A percentile compares a stretch with the other conserved stretches of the same genome.
These are phyloP conservation scores for Termitomyces sp. DNA, from an alignment of 768 basidiomycete genomes.

Conservation along the genomic window DNA sequence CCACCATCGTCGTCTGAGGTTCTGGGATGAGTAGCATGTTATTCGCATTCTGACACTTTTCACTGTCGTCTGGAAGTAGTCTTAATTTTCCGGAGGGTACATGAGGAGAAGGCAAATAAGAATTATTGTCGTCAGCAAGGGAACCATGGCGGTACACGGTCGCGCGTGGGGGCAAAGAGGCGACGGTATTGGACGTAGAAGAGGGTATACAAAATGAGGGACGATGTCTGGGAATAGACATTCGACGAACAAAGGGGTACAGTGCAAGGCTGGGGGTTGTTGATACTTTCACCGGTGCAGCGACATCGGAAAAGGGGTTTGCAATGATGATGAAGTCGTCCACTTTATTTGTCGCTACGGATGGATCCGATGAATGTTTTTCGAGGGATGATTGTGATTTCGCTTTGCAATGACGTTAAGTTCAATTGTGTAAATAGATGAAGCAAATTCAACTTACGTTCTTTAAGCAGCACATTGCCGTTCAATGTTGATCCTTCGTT, in stretches of 20 bases:
- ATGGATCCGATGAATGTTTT: not conserved
- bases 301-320: slow-evolving; percentile 2
- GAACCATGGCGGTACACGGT: not conserved
- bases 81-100: slow-evolving; percentile 1
- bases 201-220: not conserved
- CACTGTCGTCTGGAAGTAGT: not conserved
- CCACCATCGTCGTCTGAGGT: not conserved
- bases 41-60: not conserved
- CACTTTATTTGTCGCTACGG: too few relatives aligned
- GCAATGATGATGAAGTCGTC: not conserved
- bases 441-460: not conserved
- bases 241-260: slow-evolving; percentile 3
- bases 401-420: not conserved
- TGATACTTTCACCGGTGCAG: slow-evolving; percentile 1
- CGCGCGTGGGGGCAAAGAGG: not conserved
- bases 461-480: not conserved
- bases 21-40: not conserved
- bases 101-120: slow-evolving; percentile 3
- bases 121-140: not conserved
- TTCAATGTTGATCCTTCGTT: not conserved
- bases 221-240: not conserved
- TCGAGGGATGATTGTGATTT: not conserved
- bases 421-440: not conserved
- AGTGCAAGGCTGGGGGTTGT: slow-evolving; percentile 1
- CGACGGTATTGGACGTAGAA: not conserved